Evolutionary conservation across 78 protist genomes (phyloP).

Genomic region (Dictyostelium citrinum): DNA sequence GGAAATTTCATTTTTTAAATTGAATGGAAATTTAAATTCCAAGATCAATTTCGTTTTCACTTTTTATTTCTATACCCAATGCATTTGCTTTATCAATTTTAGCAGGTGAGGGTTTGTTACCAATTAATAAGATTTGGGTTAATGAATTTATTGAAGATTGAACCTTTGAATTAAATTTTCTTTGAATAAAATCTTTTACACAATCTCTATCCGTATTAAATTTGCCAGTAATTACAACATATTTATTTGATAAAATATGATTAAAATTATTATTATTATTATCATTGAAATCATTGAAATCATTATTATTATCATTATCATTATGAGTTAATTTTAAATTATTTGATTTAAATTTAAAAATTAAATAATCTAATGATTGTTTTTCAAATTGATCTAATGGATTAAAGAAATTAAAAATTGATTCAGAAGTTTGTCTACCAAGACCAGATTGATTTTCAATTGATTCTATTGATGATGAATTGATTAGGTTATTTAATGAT

Average conservation of each 20-base stretch:
- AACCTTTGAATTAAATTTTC: not conserved
- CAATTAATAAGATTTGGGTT: not conserved
- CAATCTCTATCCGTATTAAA: not conserved
- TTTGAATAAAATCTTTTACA: not conserved
- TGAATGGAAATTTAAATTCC: not conserved
- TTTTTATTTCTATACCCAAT: not conserved
- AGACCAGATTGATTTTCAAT: not conserved
- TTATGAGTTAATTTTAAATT: not conserved
- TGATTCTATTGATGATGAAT: not conserved
- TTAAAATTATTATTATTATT: not conserved
- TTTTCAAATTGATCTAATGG: not conserved
- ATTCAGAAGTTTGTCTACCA: slow-evolving; percentile 3
- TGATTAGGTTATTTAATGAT: not conserved
- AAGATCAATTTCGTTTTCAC: not conserved
- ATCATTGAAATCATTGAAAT: not conserved
- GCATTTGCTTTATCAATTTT: not conserved
- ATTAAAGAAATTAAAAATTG: slow-evolving; percentile 22
- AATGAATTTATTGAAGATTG: not conserved
- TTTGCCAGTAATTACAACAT: slow-evolving; percentile 20
- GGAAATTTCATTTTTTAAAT: too few species aligned
- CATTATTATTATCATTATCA: too few species aligned
- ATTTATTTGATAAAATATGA: not conserved
- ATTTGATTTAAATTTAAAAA: not conserved
- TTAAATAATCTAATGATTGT: not conserved
- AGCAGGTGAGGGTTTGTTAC: not conserved